Evolutionary conservation across 768 basidiomycete genomes (phyloP), one percentile per base, ranked within the genome.

Genomic region (Panellus pusillus): DNA sequence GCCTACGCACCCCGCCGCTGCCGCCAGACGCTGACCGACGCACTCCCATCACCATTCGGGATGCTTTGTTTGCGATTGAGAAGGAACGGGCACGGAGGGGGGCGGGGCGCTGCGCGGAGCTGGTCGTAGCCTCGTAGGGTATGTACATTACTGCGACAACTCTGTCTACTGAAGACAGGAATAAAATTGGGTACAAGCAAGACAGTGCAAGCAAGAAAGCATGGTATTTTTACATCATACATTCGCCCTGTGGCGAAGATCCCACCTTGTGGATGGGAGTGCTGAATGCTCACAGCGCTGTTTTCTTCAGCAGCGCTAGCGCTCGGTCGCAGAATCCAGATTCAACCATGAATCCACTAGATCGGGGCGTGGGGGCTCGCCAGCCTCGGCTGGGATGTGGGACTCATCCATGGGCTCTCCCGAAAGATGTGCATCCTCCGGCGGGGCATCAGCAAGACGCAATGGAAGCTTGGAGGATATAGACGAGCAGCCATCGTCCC

Each of bases 1-100:
- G 11, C 36, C 61, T 5, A 37, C 68, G 1, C 49, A 68, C 12
- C 57, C 67, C 1, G n/a, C 61, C 74, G 17, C 63, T 55, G 24
- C 57, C 66, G 8, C 65, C 72, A 5, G 84, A 84, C 62, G 82
- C 85, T 19, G 86, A 88, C 48, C 73, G 71, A 20, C 75, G 83
- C 56, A 77, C 77, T 53, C 54, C 75, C 13, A 72, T 94, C 40
- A 90, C 85, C 2, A 72, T 91, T 71, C 74, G 83, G 41, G 93
- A 95, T 70, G 85, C 90, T 4, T 76, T 94, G 79, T 94, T 93
- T 67, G 91, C 90, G 9, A 75, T 95, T 52, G 87, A 89, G 68
- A 86, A 82, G 63, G 91, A 93, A 67, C 71, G 83, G 42, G 5
- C 91, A 93, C 66, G 91, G 91, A 27, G 91, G 86, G 20, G 91